Evolutionary conservation across 169 alveolate genomes (phyloP).

Genomic region (Plasmodium billcollinsi): DNA sequence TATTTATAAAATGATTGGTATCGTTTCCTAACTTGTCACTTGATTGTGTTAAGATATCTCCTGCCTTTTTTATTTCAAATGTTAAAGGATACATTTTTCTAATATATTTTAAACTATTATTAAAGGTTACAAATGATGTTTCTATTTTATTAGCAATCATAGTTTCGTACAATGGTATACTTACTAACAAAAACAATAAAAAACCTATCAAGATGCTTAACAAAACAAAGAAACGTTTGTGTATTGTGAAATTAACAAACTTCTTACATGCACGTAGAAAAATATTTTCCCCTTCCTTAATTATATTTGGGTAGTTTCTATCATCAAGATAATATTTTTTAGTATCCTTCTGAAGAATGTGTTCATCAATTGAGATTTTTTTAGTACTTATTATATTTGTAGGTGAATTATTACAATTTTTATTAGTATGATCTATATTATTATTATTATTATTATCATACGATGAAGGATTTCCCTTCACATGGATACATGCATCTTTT

Average conservation of each 20-base stretch:
- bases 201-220: conserved; percentile 32
- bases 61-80: conserved; percentile 23
- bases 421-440: no score
- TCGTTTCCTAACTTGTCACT: conserved; percentile 29
- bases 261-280: conserved; percentile 29
- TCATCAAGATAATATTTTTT: no score
- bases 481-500: no score
- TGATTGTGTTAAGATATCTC: conserved; percentile 24
- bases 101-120: not conserved
- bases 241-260: conserved; percentile 12
- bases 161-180: conserved; percentile 17
- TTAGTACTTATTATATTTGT: no score
- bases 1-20: conserved; percentile 30
- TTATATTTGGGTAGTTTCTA: no score
- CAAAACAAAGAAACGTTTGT: conserved; percentile 16
- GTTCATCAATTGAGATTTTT: no score
- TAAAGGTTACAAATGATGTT: not conserved
- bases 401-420: no score
- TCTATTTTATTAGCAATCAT: conserved; percentile 6
- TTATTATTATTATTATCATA: no score
- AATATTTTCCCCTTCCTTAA: not conserved
- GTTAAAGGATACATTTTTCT: not conserved
- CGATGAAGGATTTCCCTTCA: no score
- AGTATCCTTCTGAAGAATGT: no score
- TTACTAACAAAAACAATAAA: conserved; percentile 7